Conservation (phyloP, 306 rosid species). For the Begonia peltatifolia region DNA sequence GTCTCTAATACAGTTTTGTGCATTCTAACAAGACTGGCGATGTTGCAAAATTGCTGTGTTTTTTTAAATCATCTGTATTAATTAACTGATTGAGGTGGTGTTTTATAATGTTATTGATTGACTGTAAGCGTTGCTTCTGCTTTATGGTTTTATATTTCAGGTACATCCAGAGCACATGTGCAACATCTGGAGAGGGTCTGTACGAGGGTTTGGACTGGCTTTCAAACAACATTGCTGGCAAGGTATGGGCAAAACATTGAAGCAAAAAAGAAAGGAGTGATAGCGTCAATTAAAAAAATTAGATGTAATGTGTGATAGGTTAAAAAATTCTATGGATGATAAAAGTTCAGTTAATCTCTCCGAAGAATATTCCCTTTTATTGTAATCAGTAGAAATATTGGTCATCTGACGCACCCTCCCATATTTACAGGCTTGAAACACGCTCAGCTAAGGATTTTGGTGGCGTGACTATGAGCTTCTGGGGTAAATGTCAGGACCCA, state of each 20-base stretch:
- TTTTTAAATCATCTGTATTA: neutral
- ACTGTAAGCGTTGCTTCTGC: neutral
- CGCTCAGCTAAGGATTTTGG: too few relatives aligned
- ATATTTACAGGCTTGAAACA: too few relatives aligned
- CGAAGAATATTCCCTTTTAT: too few relatives aligned
- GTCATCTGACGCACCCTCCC: too few relatives aligned
- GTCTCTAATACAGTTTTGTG: neutral
- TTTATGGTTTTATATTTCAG: slow-evolving; percentile 31
- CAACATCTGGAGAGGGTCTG: slow-evolving; percentile 96
- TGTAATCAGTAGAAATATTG: too few relatives aligned
- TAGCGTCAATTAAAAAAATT: too few relatives aligned
- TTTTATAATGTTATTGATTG: neutral
- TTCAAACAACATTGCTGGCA: slow-evolving; percentile 88
- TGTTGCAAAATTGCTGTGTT: neutral
- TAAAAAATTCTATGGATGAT: too few relatives aligned
- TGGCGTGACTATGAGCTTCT: too few relatives aligned
- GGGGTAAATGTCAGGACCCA: too few relatives aligned
- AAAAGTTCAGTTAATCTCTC: too few relatives aligned
- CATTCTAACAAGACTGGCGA: neutral
- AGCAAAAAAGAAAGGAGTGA: too few relatives aligned
- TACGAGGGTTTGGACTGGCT: slow-evolving; percentile 95
- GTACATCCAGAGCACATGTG: slow-evolving; percentile 99
- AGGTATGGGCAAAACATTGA: slow-evolving; percentile 26
- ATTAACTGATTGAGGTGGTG: neutral
- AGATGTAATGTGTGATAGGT: too few relatives aligned